Percentiles rank a stretch among this genome's conserved stretches.
These are phyloP conservation scores for Trifolium pratense DNA, from an alignment of 306 rosid genomes.

Conservation along the genomic window DNA sequence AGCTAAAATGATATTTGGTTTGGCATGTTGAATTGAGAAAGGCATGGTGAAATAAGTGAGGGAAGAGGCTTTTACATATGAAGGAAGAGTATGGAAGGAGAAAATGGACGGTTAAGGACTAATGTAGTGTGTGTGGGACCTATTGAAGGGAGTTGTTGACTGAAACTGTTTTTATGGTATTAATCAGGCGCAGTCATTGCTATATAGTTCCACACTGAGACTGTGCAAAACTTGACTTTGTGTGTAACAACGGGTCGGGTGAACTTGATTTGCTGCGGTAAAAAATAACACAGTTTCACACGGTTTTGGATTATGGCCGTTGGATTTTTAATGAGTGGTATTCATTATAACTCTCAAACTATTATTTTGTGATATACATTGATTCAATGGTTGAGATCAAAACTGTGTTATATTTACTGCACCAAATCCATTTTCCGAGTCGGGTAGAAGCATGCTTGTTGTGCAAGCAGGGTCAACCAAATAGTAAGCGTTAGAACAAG, in stretches of 20 bases:
- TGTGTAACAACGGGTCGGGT: background rate
- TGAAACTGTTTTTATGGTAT: slow-evolving; percentile 36
- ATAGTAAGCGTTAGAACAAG: background rate
- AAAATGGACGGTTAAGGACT: slow-evolving; percentile 66
- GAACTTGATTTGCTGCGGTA: too few relatives aligned
- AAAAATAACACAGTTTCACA: too few relatives aligned
- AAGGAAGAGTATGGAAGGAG: slow-evolving; percentile 45
- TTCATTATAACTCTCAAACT: too few relatives aligned
- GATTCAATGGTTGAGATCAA: too few relatives aligned
- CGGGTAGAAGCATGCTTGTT: background rate
- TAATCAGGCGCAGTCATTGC: background rate
- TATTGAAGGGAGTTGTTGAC: slow-evolving; percentile 52
- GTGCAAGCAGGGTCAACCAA: background rate
- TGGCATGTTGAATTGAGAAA: slow-evolving; percentile 55
- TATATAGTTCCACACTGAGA: background rate
- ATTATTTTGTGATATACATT: too few relatives aligned
- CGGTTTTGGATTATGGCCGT: too few relatives aligned
- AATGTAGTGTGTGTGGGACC: slow-evolving; percentile 57
- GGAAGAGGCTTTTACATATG: slow-evolving; percentile 35
- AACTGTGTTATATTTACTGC: too few relatives aligned
- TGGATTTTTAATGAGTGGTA: too few relatives aligned
- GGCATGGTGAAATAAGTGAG: slow-evolving; percentile 29
- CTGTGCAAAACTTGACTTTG: background rate
- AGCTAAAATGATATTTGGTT: slow-evolving; percentile 48
- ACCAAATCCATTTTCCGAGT: too few relatives aligned